Percentiles rank a stretch among this genome's conserved stretches.
Evolutionary conservation across 2,329 filamentous ascomycete species (phyloP).

Genomic region (Cladosporium phlei): DNA sequence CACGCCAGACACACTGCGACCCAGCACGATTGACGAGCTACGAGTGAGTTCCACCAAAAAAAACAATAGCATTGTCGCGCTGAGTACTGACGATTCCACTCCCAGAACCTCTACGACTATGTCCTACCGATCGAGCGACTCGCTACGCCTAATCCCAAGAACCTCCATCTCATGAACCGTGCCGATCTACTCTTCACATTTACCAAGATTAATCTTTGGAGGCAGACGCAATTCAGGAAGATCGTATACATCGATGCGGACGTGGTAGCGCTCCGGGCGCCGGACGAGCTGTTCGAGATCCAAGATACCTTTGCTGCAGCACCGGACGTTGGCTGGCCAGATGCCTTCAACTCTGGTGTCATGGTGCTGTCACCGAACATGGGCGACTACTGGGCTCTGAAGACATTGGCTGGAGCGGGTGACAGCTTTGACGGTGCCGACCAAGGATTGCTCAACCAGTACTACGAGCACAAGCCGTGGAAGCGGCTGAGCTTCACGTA

Average conservation of each 20-base stretch:
- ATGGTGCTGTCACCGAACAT: slow-evolving; percentile 86
- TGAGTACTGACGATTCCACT: slow-evolving; percentile 16
- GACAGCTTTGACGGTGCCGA: slow-evolving; percentile 97
- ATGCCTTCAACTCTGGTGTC: slow-evolving; percentile 96
- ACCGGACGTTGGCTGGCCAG: slow-evolving; percentile 96
- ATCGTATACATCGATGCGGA: slow-evolving; percentile 96
- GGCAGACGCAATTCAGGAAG: slow-evolving; percentile 79
- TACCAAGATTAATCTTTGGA: slow-evolving; percentile 95
- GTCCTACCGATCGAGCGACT: slow-evolving; percentile 79
- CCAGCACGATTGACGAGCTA: slow-evolving; percentile 71
- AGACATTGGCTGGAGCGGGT: slow-evolving; percentile 76
- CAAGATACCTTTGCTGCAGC: slow-evolving; percentile 63
- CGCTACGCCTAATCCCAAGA: slow-evolving; percentile 69
- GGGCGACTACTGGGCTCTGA: slow-evolving; percentile 80
- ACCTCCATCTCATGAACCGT: slow-evolving; percentile 87
- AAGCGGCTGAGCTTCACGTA: slow-evolving; percentile 90
- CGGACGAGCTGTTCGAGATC: slow-evolving; percentile 82
- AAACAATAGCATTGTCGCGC: slow-evolving; percentile 1
- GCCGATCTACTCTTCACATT: slow-evolving; percentile 87
- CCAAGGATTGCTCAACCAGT: slow-evolving; percentile 90
- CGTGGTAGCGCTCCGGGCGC: slow-evolving; percentile 80
- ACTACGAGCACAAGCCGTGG: slow-evolving; percentile 72
- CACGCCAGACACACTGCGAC: slow-evolving; percentile 72
- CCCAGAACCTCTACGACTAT: slow-evolving; percentile 76
- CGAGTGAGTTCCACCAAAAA: slow-evolving; percentile 48